Evolutionary conservation across 345 rosid species (phyloP).

Genomic region (Brassica rapa): DNA sequence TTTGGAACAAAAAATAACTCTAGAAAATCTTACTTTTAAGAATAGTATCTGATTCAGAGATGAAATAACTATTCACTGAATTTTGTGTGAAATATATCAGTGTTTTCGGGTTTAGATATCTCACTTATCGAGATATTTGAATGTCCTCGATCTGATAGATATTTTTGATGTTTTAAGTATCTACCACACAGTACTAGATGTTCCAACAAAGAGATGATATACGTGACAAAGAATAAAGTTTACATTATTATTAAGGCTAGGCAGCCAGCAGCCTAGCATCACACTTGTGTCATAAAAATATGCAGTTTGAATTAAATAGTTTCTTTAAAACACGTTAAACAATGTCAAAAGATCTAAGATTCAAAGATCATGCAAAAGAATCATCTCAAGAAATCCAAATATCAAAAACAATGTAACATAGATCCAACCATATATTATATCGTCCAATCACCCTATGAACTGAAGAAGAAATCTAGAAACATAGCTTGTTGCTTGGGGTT

Average conservation of each 20-base stretch:
- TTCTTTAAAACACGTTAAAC: constrained; percentile 13
- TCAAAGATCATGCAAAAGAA: constrained; percentile 40
- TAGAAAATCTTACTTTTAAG: too few relatives aligned
- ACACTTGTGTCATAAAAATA: constrained; percentile 30
- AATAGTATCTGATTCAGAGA: not conserved
- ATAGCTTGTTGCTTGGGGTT: constrained; percentile 17
- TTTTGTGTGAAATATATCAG: constrained; percentile 19
- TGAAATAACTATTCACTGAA: not conserved
- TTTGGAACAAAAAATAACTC: too few relatives aligned
- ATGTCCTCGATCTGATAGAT: not conserved
- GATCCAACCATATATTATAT: constrained; percentile 19
- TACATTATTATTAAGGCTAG: constrained; percentile 1
- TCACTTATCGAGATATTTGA: constrained; percentile 8
- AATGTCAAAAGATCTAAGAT: constrained; percentile 32
- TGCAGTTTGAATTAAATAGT: constrained; percentile 29
- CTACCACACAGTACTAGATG: not conserved
- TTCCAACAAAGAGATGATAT: not conserved
- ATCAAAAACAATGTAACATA: constrained; percentile 24
- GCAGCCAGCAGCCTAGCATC: constrained; percentile 2
- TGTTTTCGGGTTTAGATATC: constrained; percentile 7
- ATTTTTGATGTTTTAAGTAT: constrained; percentile 9
- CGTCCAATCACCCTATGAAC: not conserved
- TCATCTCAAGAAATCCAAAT: constrained; percentile 33
- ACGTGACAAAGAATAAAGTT: constrained; percentile 6
- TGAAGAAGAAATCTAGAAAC: constrained; percentile 15